A percentile compares a stretch with the other conserved stretches of the same genome.
These are phyloP conservation scores for Nakaseomyces nivariensis DNA, from an alignment of 1,139 yeast genomes.

Conservation along the genomic window DNA sequence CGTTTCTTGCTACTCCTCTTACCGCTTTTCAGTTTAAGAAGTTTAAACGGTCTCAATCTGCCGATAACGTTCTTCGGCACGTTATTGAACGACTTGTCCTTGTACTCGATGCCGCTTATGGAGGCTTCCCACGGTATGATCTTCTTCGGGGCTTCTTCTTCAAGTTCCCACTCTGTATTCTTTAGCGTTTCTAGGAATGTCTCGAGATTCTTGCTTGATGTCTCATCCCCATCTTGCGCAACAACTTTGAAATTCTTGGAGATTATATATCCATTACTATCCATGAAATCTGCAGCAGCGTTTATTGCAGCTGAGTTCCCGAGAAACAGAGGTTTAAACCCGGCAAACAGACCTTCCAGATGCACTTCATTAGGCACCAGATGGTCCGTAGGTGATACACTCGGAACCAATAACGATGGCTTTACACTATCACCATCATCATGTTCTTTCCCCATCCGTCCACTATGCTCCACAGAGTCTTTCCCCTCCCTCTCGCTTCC, in stretches of 20 bases:
- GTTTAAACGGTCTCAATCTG: conserved; percentile 23
- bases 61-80: conserved; percentile 24
- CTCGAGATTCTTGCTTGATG: background rate
- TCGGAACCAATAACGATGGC: conserved; percentile 17
- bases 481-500: background rate
- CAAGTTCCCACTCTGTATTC: conserved; percentile 5
- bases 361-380: conserved; percentile 21
- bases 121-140: conserved; percentile 32
- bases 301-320: conserved; percentile 17
- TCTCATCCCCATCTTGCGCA: background rate
- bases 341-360: conserved; percentile 30
- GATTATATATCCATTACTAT: background rate
- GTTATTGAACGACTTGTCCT: conserved; percentile 24
- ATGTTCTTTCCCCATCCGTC: background rate
- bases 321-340: conserved; percentile 28
- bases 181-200: background rate
- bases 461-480: background rate
- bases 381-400: conserved; percentile 25
- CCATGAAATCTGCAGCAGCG: background rate
- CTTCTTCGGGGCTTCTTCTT: conserved; percentile 12
- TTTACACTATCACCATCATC: background rate
- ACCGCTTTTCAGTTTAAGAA: conserved; percentile 12
- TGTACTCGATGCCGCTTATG: conserved; percentile 27
- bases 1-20: conserved; percentile 3
- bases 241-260: conserved; percentile 1